Evolutionary conservation across 805 yeast species (phyloP).

Genomic region (Yamadazyma philogaea): DNA sequence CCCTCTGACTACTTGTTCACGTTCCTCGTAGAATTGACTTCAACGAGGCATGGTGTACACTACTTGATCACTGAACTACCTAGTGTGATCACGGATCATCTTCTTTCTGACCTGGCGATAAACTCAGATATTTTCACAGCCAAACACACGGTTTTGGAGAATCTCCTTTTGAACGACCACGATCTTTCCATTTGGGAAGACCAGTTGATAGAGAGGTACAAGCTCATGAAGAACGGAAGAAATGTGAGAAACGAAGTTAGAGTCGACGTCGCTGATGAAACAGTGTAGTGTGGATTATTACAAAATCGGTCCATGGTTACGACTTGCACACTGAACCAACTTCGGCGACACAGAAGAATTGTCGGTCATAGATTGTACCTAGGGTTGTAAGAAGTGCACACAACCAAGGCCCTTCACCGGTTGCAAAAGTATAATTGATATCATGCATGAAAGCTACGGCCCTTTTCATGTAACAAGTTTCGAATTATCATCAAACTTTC

Average conservation of each 20-base stretch:
- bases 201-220: constrained; percentile 17
- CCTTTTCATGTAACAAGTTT: no score
- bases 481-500: no score
- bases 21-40: constrained; percentile 21
- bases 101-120: constrained; percentile 17
- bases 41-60: constrained; percentile 15
- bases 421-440: no score
- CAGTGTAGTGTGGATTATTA: constrained; percentile 4
- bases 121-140: constrained; percentile 24
- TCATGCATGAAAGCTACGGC: no score
- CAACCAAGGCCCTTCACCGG: no score
- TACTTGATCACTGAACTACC: constrained; percentile 26
- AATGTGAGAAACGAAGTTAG: constrained; percentile 13
- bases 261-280: constrained; percentile 26
- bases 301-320: background rate
- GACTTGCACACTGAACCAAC: background rate
- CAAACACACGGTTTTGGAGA: constrained; percentile 22
- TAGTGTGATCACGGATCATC: constrained; percentile 19
- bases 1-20: constrained; percentile 20
- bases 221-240: constrained; percentile 25
- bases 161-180: constrained; percentile 17
- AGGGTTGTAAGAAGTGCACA: no score
- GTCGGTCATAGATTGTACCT: no score
- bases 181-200: constrained; percentile 23
- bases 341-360: no score